Percentiles rank a stretch among this genome's conserved stretches.
Evolutionary conservation across 768 basidiomycete species (phyloP).

Genomic region (Amanita subjunquillea): DNA sequence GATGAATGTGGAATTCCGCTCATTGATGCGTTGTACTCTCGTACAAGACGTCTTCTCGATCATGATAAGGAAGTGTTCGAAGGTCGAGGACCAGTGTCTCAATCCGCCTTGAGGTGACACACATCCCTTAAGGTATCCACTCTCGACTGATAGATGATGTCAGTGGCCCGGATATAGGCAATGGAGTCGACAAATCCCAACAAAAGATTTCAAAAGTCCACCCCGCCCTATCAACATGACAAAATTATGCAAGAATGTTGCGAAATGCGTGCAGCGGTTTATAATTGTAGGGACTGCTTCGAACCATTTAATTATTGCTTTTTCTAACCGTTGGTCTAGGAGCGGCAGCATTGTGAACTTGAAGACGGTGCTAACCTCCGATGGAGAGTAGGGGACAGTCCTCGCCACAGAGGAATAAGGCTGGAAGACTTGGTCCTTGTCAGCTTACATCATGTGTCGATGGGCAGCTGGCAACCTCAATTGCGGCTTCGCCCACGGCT

Average conservation of each 20-base stretch:
- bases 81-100: conserved; percentile 69
- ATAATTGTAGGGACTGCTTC: conserved; percentile 34
- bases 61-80: conserved; percentile 62
- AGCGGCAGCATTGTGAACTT: conserved; percentile 35
- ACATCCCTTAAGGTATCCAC: neutral
- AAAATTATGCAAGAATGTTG: conserved; percentile 73
- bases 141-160: conserved; percentile 5
- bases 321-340: conserved; percentile 21
- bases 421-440: conserved; percentile 65
- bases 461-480: conserved; percentile 79
- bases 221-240: conserved; percentile 68
- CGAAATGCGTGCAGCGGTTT: conserved; percentile 66
- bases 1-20: conserved; percentile 52
- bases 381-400: conserved; percentile 54
- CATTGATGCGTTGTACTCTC: conserved; percentile 52
- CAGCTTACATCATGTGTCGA: conserved; percentile 74
- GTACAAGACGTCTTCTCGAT: conserved; percentile 40
- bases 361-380: conserved; percentile 53
- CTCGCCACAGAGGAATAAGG: conserved; percentile 31
- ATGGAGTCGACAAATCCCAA: conserved; percentile 78
- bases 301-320: conserved; percentile 6
- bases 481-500: conserved; percentile 27
- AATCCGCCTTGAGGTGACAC: conserved; percentile 59
- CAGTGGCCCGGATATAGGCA: conserved; percentile 76
- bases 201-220: conserved; percentile 70